Percentiles rank a stretch among this genome's conserved stretches.
Conservation (phyloP, 2,329 filamentous ascomycete species). For the Diplodia mutila region DNA sequence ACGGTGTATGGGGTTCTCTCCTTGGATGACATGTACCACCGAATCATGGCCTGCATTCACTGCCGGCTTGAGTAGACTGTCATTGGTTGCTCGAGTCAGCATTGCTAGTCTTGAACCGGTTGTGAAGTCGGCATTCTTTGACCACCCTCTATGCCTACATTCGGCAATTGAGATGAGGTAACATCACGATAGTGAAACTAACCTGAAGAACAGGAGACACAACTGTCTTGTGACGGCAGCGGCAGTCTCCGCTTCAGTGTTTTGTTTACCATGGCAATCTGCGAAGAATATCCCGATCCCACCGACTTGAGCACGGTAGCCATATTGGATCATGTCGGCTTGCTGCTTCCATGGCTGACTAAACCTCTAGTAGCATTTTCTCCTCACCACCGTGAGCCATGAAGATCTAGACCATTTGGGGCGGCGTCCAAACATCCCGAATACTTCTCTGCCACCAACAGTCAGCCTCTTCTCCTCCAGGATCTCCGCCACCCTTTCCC, state of each 20-base stretch:
- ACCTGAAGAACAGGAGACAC: too few species aligned
- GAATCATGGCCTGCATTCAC: background rate
- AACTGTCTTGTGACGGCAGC: too few species aligned
- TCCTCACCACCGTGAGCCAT: background rate
- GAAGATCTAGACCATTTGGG: background rate
- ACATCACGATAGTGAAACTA: too few species aligned
- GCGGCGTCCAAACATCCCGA: background rate
- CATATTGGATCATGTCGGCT: background rate
- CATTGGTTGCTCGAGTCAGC: constrained; percentile 1
- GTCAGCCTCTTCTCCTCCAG: background rate
- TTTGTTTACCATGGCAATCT: background rate
- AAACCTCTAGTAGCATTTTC: background rate
- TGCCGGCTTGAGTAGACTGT: background rate
- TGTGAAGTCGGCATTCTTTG: background rate
- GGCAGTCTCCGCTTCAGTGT: too few species aligned
- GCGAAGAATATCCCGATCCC: background rate
- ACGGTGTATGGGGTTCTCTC: background rate
- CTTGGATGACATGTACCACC: background rate
- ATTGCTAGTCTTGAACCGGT: background rate
- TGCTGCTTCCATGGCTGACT: background rate
- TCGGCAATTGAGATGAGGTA: too few species aligned
- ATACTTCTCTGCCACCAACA: background rate
- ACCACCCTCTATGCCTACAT: too few species aligned
- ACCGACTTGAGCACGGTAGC: background rate
- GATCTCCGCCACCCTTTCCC: background rate